Evolutionary conservation across 2,329 filamentous ascomycete genomes (phyloP), one percentile per base, ranked within the genome.

Genomic region (Diaporthe sp.): DNA sequence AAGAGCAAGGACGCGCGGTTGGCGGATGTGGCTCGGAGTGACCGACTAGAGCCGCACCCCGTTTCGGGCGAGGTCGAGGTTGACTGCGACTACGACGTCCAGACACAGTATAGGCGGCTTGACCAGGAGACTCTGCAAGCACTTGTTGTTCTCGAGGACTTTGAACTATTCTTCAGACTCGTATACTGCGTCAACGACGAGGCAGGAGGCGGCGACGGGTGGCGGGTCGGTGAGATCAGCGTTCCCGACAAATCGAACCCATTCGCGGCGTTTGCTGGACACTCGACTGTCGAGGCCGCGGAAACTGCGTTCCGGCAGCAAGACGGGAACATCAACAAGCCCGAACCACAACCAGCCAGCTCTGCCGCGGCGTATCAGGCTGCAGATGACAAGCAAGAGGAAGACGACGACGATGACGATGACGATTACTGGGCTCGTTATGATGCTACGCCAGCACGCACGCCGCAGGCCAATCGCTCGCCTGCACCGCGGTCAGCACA

Each of bases 351-450:
- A 30, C 70, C 61, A 39, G 72, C 76, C 70, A 71, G 13, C 56
- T 32, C 32, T 25, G 77, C 78, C 10, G 79, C 80, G 37, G 53
- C 42, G 17, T 2, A 65, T 4, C 51, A 47, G n/a, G 37, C 42
- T 13, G 56, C 13, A 17, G 58, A 73, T 5, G 70, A 76, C 13
- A 74, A 74, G 39, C 71, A 77, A 9, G 80, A 82, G 0, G 84
- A 88, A 1, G 90, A 92, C 0, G 92, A 93, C 30, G 92, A 94
- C 32, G 92, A 94, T 42, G 92, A 95, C 75, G 93, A 94, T 77
- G 92, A 92, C 78, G 92, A 92, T 78, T 96, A 96, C 82, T 96
- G 94, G 94, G 92, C 91, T 42, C 89, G 91, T 75, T 96, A 96
- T 81, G 93, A 94, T 81, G 89, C 90, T 35, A 94, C 92, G 5